Evolutionary conservation across 345 rosid genomes (phyloP).

Genomic region (Ricinus communis): DNA sequence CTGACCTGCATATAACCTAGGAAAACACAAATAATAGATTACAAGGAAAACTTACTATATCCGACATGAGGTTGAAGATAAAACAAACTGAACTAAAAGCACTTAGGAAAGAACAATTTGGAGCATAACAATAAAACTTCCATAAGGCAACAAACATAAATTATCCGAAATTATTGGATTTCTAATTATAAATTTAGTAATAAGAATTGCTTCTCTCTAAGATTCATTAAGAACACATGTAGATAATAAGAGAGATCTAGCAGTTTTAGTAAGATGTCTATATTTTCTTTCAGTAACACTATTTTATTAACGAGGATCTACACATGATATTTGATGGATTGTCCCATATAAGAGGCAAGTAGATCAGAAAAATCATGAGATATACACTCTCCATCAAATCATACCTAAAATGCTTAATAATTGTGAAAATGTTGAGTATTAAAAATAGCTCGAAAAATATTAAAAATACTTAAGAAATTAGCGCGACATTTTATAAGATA

Average conservation of each 20-base stretch:
- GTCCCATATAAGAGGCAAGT: not conserved
- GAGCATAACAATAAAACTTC: not conserved
- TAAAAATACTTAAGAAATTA: not conserved
- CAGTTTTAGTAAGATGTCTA: not conserved
- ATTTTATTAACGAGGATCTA: not conserved
- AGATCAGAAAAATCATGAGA: not conserved
- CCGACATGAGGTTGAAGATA: not conserved
- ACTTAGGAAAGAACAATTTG: not conserved
- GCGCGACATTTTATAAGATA: not conserved
- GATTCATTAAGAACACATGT: not conserved
- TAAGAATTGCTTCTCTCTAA: conserved; percentile 1
- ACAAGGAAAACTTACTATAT: not conserved
- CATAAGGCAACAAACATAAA: not conserved
- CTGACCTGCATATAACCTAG: conserved; percentile 1
- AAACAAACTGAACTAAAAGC: not conserved
- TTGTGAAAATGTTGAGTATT: not conserved
- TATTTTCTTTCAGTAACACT: not conserved
- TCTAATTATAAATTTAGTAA: not conserved
- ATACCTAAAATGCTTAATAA: not conserved
- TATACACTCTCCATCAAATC: not conserved
- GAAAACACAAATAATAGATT: not conserved
- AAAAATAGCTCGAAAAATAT: too few relatives aligned
- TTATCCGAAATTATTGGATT: not conserved
- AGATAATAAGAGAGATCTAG: not conserved
- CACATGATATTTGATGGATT: not conserved